Base-by-base conservation (phyloP, 1,284 basidiomycete genomes). In the Gymnopus androsaceus region DNA sequence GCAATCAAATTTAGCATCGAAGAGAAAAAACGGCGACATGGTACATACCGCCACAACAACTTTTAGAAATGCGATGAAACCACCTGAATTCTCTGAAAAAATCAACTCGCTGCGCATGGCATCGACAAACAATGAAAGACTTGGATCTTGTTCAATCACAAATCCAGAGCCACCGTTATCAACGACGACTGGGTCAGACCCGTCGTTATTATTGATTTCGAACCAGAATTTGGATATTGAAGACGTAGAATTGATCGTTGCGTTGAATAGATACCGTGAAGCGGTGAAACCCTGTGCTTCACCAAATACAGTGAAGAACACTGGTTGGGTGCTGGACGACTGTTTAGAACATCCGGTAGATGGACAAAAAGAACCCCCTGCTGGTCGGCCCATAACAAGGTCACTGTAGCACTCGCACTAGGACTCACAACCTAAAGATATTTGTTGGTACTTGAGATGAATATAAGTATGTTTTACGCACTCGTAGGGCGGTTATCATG, bases 301-400 rank as follows among this genome's bases (percentile, higher is more conserved):
- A 17, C 40, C 38, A 21, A 52, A n/a, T 11, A 42, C 9, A 30
- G 15, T 31, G 37, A 52, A 17, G 19, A 34, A 33, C n/a, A 40
- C 54, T n/a, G 17, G 0, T 25, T 31, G 27, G 15, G 28, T 11
- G 9, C 12, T n/a, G 11, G 3, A 31, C 19, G 48, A 41, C 19
- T 40, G 54, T 12, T 8, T 9, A n/a, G 54, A 51, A 27, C 54
- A 56, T 21, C 54, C 54, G 23, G 38, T 25, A 6, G 36, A 25
- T 7, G 47, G 47, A 25, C 54, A 56, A 33, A 28, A 30, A 6
- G 54, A 56, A 14, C 51, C 51, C 41, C 41, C 42, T 51, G 47
- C 11, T 48, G 48, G 28, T 56, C 54, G 37, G 38, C 42, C 54
- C 54, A 56, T 14, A 56, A 27, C 48, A 56, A 28, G 11, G 28